Conservation (phyloP, 345 rosid species). For the Syzygium oleosum region DNA sequence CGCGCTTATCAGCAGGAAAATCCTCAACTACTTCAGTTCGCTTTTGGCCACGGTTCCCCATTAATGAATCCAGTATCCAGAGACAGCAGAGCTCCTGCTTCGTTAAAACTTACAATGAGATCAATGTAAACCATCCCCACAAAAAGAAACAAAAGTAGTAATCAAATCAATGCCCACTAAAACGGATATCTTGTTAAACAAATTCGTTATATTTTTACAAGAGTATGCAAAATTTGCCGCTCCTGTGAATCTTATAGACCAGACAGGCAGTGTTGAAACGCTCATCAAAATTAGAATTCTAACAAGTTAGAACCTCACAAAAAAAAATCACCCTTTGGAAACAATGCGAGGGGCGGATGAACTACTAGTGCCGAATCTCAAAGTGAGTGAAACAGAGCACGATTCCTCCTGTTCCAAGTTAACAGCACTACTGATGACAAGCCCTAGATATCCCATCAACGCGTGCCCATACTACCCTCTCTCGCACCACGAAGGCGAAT, state of each 20-base stretch:
- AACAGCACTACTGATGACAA: background rate
- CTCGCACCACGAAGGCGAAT: background rate
- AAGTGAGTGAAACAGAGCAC: background rate
- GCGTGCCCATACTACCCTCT: background rate
- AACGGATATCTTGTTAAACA: background rate
- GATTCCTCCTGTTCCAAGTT: background rate
- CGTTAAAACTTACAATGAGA: background rate
- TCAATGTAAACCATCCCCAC: background rate
- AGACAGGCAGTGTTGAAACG: background rate
- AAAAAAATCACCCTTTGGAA: background rate
- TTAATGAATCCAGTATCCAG: constrained; percentile 1
- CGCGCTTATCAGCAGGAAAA: constrained; percentile 92
- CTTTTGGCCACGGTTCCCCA: constrained; percentile 93
- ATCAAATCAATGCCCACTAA: background rate
- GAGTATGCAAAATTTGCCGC: background rate
- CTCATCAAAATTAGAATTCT: background rate
- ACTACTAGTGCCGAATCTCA: background rate
- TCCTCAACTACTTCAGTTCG: constrained; percentile 64
- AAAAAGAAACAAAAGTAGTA: background rate
- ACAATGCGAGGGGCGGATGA: background rate
- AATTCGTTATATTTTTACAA: background rate
- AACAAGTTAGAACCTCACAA: background rate
- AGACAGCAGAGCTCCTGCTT: background rate
- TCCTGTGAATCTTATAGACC: background rate
- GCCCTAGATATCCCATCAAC: background rate